Conservation (phyloP, 78 protist species). For the Dictyostelium capitatum region DNA sequence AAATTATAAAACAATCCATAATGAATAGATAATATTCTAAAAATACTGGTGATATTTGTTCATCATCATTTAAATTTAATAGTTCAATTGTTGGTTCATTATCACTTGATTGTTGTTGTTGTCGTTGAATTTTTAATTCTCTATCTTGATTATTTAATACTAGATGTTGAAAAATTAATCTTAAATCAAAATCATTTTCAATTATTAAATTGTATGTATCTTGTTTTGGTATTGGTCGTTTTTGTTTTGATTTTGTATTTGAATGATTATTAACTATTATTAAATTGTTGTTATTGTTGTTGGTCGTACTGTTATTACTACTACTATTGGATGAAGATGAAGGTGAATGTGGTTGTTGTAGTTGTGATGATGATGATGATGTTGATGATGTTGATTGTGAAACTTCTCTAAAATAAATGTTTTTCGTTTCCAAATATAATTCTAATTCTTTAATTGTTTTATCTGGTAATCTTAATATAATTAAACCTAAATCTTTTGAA, state of each 20-base stretch:
- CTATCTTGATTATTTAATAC: no score
- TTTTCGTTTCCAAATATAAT: constrained; percentile 1
- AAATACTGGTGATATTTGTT: not conserved
- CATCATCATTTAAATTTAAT: no score
- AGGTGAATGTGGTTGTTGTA: not conserved
- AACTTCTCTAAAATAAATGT: not conserved
- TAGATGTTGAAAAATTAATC: not conserved
- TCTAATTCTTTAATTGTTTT: not conserved
- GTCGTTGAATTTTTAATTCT: no score
- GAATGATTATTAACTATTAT: not conserved
- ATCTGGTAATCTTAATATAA: not conserved
- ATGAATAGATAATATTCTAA: not conserved
- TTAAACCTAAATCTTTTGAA: not conserved
- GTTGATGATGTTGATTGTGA: not conserved
- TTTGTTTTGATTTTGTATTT: not conserved
- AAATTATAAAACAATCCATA: not conserved
- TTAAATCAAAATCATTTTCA: not conserved
- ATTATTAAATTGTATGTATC: not conserved
- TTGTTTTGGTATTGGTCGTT: constrained; percentile 1
- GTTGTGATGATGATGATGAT: not conserved
- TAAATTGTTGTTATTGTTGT: not conserved
- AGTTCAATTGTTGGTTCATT: no score
- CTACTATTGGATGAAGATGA: no score
- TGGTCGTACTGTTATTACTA: not conserved
- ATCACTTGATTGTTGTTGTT: no score